These are phyloP conservation scores for Heterobasidion annosum DNA, from an alignment of 1,284 basidiomycete species.

Conservation along the genomic window DNA sequence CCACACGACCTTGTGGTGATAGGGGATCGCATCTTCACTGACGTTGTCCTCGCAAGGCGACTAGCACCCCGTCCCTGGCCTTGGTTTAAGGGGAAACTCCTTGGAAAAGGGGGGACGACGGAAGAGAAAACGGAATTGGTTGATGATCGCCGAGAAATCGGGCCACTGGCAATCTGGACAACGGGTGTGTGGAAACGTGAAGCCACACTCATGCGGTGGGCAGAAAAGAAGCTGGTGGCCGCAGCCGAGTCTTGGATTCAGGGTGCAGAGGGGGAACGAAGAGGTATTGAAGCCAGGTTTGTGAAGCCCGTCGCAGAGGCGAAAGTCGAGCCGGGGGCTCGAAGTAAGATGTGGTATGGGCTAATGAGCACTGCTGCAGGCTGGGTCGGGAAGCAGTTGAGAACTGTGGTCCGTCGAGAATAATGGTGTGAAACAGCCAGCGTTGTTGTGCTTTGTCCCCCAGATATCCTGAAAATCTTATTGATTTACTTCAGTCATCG, in stretches of 20 bases:
- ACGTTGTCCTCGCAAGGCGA: conserved; percentile 80
- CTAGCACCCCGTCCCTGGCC: conserved; percentile 27
- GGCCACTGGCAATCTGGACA: conserved; percentile 62
- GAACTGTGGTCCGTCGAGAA: too few relatives aligned
- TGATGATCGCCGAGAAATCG: conserved; percentile 9
- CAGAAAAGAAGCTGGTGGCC: conserved; percentile 42
- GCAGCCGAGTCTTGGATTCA: conserved; percentile 27
- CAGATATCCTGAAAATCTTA: too few relatives aligned
- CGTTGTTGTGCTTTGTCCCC: too few relatives aligned
- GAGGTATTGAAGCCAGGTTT: neutral
- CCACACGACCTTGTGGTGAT: conserved; percentile 70
- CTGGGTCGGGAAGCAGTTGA: neutral
- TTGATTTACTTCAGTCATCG: too few relatives aligned
- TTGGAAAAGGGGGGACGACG: neutral
- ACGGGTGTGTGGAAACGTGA: conserved; percentile 61
- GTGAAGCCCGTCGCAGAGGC: neutral
- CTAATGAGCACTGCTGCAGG: neutral
- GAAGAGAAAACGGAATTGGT: neutral
- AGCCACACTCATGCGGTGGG: conserved; percentile 45
- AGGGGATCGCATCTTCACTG: conserved; percentile 89
- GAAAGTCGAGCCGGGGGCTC: neutral
- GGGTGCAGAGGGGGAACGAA: conserved; percentile 2
- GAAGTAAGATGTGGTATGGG: neutral
- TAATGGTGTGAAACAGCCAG: too few relatives aligned
- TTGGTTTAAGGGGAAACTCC: neutral